phyloP scores from a whole-genome alignment of 169 alveolate species.

The Toxoplasma gondii region DNA sequence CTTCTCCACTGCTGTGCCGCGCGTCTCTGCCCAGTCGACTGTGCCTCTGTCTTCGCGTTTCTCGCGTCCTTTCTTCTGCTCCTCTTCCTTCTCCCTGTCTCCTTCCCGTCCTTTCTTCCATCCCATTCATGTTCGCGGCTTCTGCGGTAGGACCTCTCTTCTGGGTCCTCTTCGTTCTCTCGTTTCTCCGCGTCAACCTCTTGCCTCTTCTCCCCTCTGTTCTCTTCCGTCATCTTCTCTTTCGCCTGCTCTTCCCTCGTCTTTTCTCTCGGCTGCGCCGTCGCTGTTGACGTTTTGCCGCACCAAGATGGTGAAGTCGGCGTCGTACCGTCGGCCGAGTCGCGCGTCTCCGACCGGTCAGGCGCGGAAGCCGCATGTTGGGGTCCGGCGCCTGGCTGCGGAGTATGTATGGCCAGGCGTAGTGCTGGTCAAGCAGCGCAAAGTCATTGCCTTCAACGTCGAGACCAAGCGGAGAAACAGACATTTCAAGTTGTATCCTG shows the following conservation, averaged over 20 bases:
- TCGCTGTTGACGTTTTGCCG: constrained; percentile 46
- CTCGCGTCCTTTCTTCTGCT: background rate
- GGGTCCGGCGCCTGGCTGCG: constrained; percentile 82
- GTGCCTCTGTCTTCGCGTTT: background rate
- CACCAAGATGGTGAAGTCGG: constrained; percentile 82
- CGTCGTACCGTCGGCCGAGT: constrained; percentile 85
- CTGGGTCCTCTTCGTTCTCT: too few species aligned
- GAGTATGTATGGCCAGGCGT: constrained; percentile 86
- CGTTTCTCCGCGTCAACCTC: too few species aligned
- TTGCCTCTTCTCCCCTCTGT: background rate
- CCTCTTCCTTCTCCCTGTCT: too few species aligned
- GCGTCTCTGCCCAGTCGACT: background rate
- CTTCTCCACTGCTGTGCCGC: background rate
- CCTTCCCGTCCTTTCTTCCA: too few species aligned
- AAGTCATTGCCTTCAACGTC: constrained; percentile 79
- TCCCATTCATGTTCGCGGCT: too few species aligned
- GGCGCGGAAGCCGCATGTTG: constrained; percentile 84
- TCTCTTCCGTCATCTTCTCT: background rate
- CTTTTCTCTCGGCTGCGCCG: background rate
- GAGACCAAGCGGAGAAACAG: constrained; percentile 76
- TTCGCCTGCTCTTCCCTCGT: background rate
- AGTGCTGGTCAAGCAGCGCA: constrained; percentile 77
- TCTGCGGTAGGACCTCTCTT: too few species aligned
- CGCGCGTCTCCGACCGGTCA: constrained; percentile 90
- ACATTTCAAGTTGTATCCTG: constrained; percentile 87